Base-by-base conservation (phyloP, 768 basidiomycete species). In the Kwoniella sp. region DNA sequence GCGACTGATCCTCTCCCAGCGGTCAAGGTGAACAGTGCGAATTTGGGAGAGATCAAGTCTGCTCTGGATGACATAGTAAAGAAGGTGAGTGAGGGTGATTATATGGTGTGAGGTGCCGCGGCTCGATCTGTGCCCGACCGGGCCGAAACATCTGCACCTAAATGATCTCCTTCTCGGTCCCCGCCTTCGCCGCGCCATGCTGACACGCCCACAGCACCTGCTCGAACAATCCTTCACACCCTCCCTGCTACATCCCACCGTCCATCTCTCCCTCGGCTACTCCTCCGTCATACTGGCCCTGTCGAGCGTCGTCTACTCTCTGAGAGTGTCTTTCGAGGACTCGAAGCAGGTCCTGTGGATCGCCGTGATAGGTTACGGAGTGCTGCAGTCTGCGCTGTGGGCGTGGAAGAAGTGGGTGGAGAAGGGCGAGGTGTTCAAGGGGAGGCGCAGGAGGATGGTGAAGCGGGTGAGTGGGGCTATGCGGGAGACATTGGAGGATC, bases 221-320 rank as follows among this genome's bases (percentile, higher is more conserved):
- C 19, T 46, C 33, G 43, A 53, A 28, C 63, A 63, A 31, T 58
- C 89, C 32, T 96, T 91, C 78, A 87, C 86, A 54, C 87, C 87
- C 70, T 89, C 84, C 31, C 81, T 92, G 73, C 77, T 82, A 36
- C 90, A 96, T 63, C 89, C 88, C 1, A 91, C 95, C 67, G 84
- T 95, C 10, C 83, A 88, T 42, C 80, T 98, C 36, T 83, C 77
- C 0, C 79, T 96, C 11, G 93, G 93, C 25, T 96, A 89, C 87
- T 76, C 84, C 14, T 82, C 86, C 56, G 86, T 90, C 40, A 80
- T 90, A 53, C 79, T 92, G 14, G 89, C 91, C 19, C 81, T 80
- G 37, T 85, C 81, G 11, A 89, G 88, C 25, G 86, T 85, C 28
- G 78, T 88, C 36, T 93, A 93, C 65, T 88, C 89, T 28, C 89